Base-by-base conservation (phyloP, 106 monocot species). In the Phalaenopsis equestris region DNA sequence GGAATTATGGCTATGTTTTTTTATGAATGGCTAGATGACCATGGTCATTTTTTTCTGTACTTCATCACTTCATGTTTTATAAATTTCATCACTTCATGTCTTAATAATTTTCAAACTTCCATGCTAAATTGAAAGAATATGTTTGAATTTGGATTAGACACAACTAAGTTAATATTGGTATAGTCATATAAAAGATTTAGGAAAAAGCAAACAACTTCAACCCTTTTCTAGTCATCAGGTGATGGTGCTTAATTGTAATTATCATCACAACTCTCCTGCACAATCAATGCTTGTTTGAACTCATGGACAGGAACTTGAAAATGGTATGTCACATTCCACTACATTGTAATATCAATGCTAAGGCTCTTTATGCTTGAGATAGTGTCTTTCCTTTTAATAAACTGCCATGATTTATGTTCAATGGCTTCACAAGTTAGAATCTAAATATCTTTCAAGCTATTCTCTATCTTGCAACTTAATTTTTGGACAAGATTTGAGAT, bases 221-320 rank as follows among this genome's bases (percentile, higher is more conserved):
- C 91, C 75, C 83, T 96, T 73, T 83, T 93, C 96, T 93, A 96
- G 77, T 96, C 96, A 41, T 96, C 96, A 1, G 81, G 8, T 1
- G 93, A 91, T 7, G 96, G 96, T 46, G 96, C 90, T 55, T 96
- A 93, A 72, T 90, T 96, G 78, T 96, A 96, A 45, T 88, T 82
- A 61, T 88, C 91, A 80, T 91, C 93, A 61, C 93, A 91, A 12
- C 88, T 86, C 82, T 96, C 96, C 56, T 93, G 75, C 16, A 77
- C 80, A 74, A 88, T 77, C 75, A 96, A 93, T 46, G 87, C 93
- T 73, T 93, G 91, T 56, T 85, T 90, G 30, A 86, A 96, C 1
- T 96, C 93, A 77, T 91, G 75, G 15, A 91, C 93, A 78, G 87
- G 88, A 42, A 81, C 57, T 24, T 93, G 90, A 93, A 96, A 93